A percentile compares a stretch with the other conserved stretches of the same genome.
These are phyloP conservation scores for Huntiella bhutanensis DNA, from an alignment of 2,329 filamentous ascomycete species.

Conservation along the genomic window DNA sequence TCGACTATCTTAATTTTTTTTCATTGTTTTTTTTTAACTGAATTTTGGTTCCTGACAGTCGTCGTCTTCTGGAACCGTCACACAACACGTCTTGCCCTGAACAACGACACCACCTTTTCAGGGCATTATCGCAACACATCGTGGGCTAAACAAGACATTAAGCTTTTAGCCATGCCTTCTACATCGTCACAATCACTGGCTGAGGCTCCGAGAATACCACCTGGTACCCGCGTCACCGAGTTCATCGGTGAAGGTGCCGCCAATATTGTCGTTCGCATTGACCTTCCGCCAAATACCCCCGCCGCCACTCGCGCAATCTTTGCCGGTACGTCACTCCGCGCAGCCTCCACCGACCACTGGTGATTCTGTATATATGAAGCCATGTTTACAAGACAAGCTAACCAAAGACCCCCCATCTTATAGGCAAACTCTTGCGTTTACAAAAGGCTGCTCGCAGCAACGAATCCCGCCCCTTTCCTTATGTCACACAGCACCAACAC, in stretches of 20 bases:
- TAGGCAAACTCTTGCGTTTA: slow-evolving; percentile 13
- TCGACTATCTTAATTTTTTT: too few species aligned
- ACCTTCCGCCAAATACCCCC: slow-evolving; percentile 19
- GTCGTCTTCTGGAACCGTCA: too few species aligned
- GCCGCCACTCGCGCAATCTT: slow-evolving; percentile 16
- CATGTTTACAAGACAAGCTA: neutral
- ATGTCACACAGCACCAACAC: slow-evolving; percentile 11
- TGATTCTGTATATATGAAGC: too few species aligned
- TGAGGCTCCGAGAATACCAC: slow-evolving; percentile 5
- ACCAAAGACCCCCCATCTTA: neutral
- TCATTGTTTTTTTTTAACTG: too few species aligned
- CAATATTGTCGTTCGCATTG: slow-evolving; percentile 53
- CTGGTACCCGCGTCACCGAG: slow-evolving; percentile 12
- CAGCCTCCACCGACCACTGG: too few species aligned
- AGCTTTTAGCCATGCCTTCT: neutral
- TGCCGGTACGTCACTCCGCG: slow-evolving; percentile 18
- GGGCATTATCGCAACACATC: too few species aligned
- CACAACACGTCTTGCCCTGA: too few species aligned
- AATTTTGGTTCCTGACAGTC: too few species aligned
- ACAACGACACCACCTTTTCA: too few species aligned
- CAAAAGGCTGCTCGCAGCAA: slow-evolving; percentile 12
- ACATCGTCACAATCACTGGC: neutral
- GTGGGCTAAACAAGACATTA: neutral
- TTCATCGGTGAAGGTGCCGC: slow-evolving; percentile 52
- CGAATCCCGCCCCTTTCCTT: slow-evolving; percentile 11